phyloP scores from a whole-genome alignment of 768 basidiomycete genomes.

The Kwoniella dendrophila region DNA sequence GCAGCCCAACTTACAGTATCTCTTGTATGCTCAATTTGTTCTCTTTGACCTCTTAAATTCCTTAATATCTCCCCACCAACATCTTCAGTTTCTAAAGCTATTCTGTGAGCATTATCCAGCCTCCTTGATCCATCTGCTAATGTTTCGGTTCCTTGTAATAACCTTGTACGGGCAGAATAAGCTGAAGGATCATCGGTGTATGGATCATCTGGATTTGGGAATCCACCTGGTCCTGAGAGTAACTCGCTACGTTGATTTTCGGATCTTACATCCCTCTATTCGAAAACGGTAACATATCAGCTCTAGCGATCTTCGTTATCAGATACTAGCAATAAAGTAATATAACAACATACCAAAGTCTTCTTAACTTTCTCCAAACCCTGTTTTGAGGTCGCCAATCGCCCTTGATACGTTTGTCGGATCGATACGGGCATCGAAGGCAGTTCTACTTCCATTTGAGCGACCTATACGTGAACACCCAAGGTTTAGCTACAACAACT shows the following conservation, averaged over 20 bases:
- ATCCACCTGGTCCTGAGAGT: constrained; percentile 59
- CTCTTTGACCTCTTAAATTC: constrained; percentile 81
- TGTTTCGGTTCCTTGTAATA: constrained; percentile 74
- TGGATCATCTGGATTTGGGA: constrained; percentile 67
- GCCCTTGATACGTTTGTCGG: constrained; percentile 71
- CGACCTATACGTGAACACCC: constrained; percentile 64
- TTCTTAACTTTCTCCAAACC: constrained; percentile 80
- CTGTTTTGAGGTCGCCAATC: constrained; percentile 73
- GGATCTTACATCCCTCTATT: constrained; percentile 68
- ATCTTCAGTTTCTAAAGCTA: constrained; percentile 94
- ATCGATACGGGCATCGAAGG: constrained; percentile 89
- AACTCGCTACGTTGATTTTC: constrained; percentile 75
- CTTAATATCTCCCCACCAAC: constrained; percentile 89
- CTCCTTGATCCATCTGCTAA: constrained; percentile 79
- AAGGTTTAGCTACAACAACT: no score
- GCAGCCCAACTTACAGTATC: constrained; percentile 82
- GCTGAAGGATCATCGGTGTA: constrained; percentile 62
- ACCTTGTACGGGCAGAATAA: constrained; percentile 62
- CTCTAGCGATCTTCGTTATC: background rate
- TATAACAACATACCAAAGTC: constrained; percentile 57
- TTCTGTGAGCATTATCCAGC: constrained; percentile 83
- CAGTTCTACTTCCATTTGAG: constrained; percentile 99
- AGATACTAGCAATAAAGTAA: background rate
- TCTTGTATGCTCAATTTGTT: constrained; percentile 90
- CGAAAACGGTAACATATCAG: background rate